Evolutionary conservation across 2,329 filamentous ascomycete genomes (phyloP), one percentile per base, ranked within the genome.

Genomic region (Phaeophleospora eucalypticola): DNA sequence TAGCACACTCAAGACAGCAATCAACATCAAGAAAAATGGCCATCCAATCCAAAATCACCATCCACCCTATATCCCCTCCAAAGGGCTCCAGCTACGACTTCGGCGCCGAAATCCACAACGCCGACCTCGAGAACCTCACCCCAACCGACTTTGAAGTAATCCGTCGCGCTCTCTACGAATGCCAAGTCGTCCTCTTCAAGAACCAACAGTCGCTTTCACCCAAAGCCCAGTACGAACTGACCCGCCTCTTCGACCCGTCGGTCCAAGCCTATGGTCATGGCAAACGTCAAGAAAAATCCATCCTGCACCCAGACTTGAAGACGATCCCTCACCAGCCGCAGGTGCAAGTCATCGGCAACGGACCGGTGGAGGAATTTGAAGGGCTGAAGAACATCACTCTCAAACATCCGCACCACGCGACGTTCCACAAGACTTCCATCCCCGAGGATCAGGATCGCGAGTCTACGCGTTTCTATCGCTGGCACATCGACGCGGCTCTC

Each of bases 311-410:
- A 0, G 87, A 90, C 58, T 74, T 90, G 15, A 89, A 89, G 71
- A 89, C 86, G 0, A 80, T 90, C 35, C 86, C 86, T 0, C 82
- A 87, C 57, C 86, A 90, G 64, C 84, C 86, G 0, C 85, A 90
- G 64, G 83, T 87, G 1, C 86, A 90, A 60, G 82, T 89, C 45
- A 89, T 90, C 51, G 86, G 86, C 34, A 88, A 90, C 59, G 86
- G 87, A 4, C 76, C 78, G 38, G 76, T 90, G 1, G 64, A 76
- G 1, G 76, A 79, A 24, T 89, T 88, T 58, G 85, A 89, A 62
- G 86, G 86, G 0, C 70, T 90, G 8, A 68, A 76, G 55, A 74
- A 89, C 62, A 77, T 89, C 52, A 79, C 71, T 27, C 76, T 90
- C 24, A 78, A 78, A 46, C 87, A 90, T 61, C 86, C 87, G 4